Evolutionary conservation across 192 early-diverging fungal genomes (phyloP), one percentile per base, ranked within the genome.

Genomic region (Umbelopsis isabellina): DNA sequence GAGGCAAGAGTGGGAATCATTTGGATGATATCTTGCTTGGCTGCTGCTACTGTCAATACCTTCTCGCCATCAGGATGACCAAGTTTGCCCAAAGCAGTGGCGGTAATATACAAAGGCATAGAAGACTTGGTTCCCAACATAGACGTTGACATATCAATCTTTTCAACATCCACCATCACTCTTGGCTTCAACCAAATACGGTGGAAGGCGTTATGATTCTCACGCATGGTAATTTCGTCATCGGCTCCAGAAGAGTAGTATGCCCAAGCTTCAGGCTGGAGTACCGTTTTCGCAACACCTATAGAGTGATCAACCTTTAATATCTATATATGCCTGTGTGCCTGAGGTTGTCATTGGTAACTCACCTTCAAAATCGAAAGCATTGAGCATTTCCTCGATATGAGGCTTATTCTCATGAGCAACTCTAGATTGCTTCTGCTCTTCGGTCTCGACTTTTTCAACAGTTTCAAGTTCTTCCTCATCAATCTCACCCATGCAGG

Each of bases 211-310:
- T 75, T 80, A 47, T 89, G 90, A 74, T 95, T 95, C 71, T 95
- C 94, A 30, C 86, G 83, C 74, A 93, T 72, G 1, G 91, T 91
- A 37, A 93, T 84, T 82, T 94, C 93, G 72, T 95, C 93, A 53
- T 92, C 92, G 4, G 89, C 81, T 35, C 89, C 94, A 35, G 89
- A 91, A 44, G 89, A 91, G 69, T 93, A 95, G 79, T 95, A 95
- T 30, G 88, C 90, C 87, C 93, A 93, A 1, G 91, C 90, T 61
- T 91, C 89, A 47, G 84, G 69, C 55, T 78, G 84, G 37, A 94
- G 52, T 10, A 82, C 77, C 52, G 68, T 68, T 23, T 78, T 70
- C 12, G 92, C 92, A 5, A 91, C 78, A 9, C 79, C 82, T 85
- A 79, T 46, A 30, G 33, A 68, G 5, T 6, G 18, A 46, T 1